phyloP scores from a whole-genome alignment of 257 asterid species.

The Ilex aquifolium region DNA sequence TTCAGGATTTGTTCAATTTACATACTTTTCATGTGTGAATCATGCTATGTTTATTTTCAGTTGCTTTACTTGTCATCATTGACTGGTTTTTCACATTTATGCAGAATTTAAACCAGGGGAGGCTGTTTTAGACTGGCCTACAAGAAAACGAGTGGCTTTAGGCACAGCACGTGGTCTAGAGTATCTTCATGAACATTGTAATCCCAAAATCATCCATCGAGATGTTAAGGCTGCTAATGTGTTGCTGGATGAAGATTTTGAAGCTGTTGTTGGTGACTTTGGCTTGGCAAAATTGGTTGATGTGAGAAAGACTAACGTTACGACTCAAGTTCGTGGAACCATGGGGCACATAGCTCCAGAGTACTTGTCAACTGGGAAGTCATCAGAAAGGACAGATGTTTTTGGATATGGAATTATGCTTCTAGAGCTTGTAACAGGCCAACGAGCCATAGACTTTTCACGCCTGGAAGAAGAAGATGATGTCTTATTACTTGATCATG shows the following conservation, averaged over 20 bases:
- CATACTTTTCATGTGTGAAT: too few relatives aligned
- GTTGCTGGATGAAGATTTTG: constrained; percentile 11
- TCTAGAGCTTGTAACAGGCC: constrained; percentile 8
- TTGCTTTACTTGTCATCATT: background rate
- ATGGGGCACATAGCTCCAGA: constrained; percentile 3
- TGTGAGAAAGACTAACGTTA: constrained; percentile 6
- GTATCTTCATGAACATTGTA: constrained; percentile 10
- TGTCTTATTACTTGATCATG: constrained; percentile 10
- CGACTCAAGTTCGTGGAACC: constrained; percentile 13
- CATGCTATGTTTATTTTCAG: too few relatives aligned
- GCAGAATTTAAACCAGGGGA: constrained; percentile 11
- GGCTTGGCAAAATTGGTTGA: constrained; percentile 11
- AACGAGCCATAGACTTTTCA: constrained; percentile 11
- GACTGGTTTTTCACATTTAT: background rate
- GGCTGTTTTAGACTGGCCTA: constrained; percentile 2
- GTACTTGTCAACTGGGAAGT: constrained; percentile 2
- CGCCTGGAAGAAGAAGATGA: constrained; percentile 11
- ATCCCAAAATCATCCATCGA: constrained; percentile 11
- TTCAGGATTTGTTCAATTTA: too few relatives aligned
- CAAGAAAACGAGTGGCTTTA: constrained; percentile 1
- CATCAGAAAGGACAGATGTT: constrained; percentile 3
- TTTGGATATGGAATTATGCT: constrained; percentile 10
- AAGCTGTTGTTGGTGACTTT: constrained; percentile 10
- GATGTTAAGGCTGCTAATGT: constrained; percentile 11
- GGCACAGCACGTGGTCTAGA: constrained; percentile 10